phyloP scores from a whole-genome alignment of 352 stramenopile species.

The Phytophthora foliorum region DNA sequence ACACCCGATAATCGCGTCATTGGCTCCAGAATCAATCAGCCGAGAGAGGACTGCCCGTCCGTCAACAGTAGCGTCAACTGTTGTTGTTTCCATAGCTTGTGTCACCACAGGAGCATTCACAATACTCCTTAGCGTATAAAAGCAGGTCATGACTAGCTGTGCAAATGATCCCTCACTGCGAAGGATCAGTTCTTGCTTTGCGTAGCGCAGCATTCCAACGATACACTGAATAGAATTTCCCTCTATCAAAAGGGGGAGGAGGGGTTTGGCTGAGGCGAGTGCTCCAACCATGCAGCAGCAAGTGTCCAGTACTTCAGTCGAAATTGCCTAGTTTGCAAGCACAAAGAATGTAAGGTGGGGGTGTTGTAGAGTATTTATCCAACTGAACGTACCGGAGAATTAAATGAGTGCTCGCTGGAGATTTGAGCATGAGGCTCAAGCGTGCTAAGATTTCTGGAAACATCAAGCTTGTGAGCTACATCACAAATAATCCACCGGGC shows the following conservation, averaged over 20 bases:
- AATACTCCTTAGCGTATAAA: constrained; percentile 38
- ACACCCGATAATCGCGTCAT: constrained; percentile 33
- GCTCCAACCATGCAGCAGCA: constrained; percentile 47
- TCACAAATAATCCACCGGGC: constrained; percentile 31
- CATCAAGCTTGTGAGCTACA: constrained; percentile 35
- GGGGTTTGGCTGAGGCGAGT: constrained; percentile 30
- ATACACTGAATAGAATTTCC: constrained; percentile 28
- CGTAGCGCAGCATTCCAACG: constrained; percentile 32
- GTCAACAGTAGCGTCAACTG: constrained; percentile 4
- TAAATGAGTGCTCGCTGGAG: constrained; percentile 15
- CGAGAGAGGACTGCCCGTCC: constrained; percentile 12
- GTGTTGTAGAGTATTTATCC: not conserved
- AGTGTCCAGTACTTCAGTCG: constrained; percentile 44
- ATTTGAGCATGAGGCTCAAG: constrained; percentile 33
- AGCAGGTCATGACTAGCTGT: constrained; percentile 43
- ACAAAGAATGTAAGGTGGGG: not conserved
- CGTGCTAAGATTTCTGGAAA: constrained; percentile 31
- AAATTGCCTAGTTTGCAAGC: constrained; percentile 36
- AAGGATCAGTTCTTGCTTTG: constrained; percentile 33
- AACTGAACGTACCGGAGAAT: constrained; percentile 22
- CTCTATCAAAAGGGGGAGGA: constrained; percentile 19
- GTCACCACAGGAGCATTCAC: constrained; percentile 14
- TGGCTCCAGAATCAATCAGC: constrained; percentile 22
- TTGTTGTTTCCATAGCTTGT: not conserved
- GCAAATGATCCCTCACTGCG: constrained; percentile 34